A percentile compares a stretch with the other conserved stretches of the same genome.
phyloP scores from a whole-genome alignment of 495 filamentous ascomycete genomes.

The Annulohypoxylon maeteangense region DNA sequence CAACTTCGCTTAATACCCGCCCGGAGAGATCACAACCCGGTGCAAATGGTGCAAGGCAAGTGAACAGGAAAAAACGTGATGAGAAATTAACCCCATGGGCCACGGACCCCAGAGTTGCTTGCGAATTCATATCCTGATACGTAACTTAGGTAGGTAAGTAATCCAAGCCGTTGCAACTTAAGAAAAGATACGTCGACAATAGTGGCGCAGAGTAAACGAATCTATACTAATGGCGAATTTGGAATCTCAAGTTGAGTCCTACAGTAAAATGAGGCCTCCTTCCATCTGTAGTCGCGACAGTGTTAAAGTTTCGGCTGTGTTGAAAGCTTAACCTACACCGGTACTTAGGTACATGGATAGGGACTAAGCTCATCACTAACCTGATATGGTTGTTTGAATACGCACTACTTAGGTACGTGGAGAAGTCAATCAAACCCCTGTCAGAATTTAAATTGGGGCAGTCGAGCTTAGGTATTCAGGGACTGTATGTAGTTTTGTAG shows the following conservation, averaged over 20 bases:
- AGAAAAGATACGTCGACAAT: no score
- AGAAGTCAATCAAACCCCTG: neutral
- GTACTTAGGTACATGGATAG: neutral
- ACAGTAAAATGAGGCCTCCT: neutral
- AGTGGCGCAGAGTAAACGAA: neutral
- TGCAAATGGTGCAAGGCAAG: no score
- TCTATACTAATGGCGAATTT: neutral
- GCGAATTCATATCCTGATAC: neutral
- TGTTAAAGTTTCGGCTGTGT: neutral
- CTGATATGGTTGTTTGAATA: no score
- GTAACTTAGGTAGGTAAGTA: no score
- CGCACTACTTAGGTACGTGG: neutral
- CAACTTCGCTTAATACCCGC: conserved; percentile 10
- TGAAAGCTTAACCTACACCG: neutral
- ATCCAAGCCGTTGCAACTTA: neutral
- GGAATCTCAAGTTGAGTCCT: neutral
- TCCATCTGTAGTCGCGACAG: neutral
- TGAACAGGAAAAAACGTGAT: neutral
- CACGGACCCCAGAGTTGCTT: neutral
- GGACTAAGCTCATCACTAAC: no score
- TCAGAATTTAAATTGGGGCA: neutral
- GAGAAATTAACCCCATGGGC: neutral
- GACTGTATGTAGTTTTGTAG: neutral
- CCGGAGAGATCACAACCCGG: neutral
- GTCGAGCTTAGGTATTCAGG: conserved; percentile 2